Evolutionary conservation across 495 filamentous ascomycete genomes (phyloP).

Genomic region (Copromyces sp.): DNA sequence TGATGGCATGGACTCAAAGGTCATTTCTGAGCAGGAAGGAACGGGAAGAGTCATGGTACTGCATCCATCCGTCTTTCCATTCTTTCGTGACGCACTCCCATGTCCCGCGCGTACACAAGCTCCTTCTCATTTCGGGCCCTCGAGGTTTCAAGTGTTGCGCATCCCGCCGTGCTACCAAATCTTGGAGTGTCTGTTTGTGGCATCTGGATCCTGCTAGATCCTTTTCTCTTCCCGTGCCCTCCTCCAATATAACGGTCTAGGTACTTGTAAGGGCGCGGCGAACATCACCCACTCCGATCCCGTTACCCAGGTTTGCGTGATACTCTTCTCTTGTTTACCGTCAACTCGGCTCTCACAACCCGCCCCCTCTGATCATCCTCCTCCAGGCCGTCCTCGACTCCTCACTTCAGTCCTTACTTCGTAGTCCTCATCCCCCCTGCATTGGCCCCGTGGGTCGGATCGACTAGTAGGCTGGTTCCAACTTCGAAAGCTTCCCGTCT

Average conservation of each 20-base stretch:
- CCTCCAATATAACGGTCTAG: neutral
- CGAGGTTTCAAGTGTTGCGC: neutral
- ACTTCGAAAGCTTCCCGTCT: neutral
- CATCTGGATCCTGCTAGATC: neutral
- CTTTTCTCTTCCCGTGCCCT: neutral
- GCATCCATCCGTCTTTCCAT: neutral
- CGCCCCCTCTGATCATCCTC: neutral
- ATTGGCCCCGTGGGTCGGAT: neutral
- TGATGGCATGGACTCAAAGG: neutral
- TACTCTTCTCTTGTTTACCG: neutral
- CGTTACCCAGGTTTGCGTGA: neutral
- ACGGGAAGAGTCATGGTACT: neutral
- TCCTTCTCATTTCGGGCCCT: neutral
- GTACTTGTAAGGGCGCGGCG: neutral
- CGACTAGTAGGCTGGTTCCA: neutral
- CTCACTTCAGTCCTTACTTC: neutral
- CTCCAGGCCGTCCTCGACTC: neutral
- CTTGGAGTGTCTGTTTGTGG: neutral
- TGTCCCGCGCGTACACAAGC: neutral
- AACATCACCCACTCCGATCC: neutral
- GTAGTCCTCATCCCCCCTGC: neutral
- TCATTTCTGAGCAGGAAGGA: neutral
- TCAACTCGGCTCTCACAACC: neutral
- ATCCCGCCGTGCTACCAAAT: neutral
- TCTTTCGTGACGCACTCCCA: neutral